Evolutionary conservation across 257 asterid genomes (phyloP), one percentile per base, ranked within the genome.

Genomic region (Verbena officinalis): DNA sequence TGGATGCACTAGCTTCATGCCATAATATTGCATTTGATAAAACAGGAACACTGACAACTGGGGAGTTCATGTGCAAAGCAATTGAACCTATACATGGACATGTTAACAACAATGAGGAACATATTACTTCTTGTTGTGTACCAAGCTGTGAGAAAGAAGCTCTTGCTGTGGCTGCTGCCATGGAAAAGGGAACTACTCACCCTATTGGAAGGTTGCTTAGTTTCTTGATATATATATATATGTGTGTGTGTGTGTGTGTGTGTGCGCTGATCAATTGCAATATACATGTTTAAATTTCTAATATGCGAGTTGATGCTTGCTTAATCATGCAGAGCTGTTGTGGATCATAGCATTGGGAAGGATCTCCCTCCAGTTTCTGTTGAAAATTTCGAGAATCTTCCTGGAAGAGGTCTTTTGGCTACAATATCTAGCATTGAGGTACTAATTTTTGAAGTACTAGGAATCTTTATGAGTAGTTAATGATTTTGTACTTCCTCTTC

Each of bases 161-260:
- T 38, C 96, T 94, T 61, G 96, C 97, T 53, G 95, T 94, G 27
- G 97, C 99, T 75, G 97, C 97, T 67, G 96, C 97, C 38, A 86
- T 94, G 89, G 99, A 94, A 86, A 94, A 85, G 84, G 99, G 99
- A 64, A 94, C 99, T 33, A 94, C 99, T 69, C 97, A 94, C 80
- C 99, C 97, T 36, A 94, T 94, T 79, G 99, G 99, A 84, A 94
- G 99, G 99, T 94, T 49, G 39, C 40, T 49, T 24, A 12, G 36
- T 36, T 55, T 55, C 36, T 65, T 34, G 45, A n/a, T 16, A 60
- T 67, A 20, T 55, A 50, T 67, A 1, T n/a, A n/a, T n/a, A n/a
- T n/a, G n/a, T n/a, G n/a, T n/a, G n/a, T n/a, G n/a, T n/a, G n/a
- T n/a, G n/a, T n/a, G n/a, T n/a, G n/a, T n/a, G n/a, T n/a, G n/a